Evolutionary conservation across 192 early-diverging fungal genomes (phyloP), one percentile per base, ranked within the genome.

Genomic region (Backusella mclennaniae): DNA sequence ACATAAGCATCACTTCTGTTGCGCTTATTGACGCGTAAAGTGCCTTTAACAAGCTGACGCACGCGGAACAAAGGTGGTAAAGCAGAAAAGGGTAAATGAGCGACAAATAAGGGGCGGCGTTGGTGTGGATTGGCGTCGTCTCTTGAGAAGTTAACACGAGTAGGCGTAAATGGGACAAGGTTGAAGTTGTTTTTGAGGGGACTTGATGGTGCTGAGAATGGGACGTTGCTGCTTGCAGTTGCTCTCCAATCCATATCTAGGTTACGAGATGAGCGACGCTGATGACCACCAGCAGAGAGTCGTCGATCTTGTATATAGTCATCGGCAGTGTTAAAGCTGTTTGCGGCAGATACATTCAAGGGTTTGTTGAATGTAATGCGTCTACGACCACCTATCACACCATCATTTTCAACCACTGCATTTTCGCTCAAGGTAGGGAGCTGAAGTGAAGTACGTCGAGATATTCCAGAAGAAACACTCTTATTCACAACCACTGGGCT

Each of bases 1-100:
- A 96, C 95, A 83, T 98, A 98, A 23, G 94, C 95, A 77, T 97
- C 95, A 38, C 85, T 89, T 42, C 92, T 85, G 77, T 94, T 93
- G 76, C 90, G 88, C 67, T 93, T 93, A 85, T 95, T 98, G 78
- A 97, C 89, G 66, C 97, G 90, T 21, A 98, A 79, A 6, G 88
- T 85, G 35, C 95, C 97, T 42, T 89, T 85, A 14, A 93, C 85
- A 21, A 95, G 84, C 29, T 81, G 75, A 35, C 90, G 73, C 39
- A 77, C 78, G 44, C 85, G 86, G 17, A 87, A 77, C 35, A 86
- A 73, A 6, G 86, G 77, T 19, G 87, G 84, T 44, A 89, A 82
- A 68, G 85, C 84, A 14, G 85, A 84, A 70, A 85, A 87, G 15
- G 88, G 87, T 69, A 89, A 73, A 72, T 89, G 87, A 23, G 88